Evolutionary conservation across 768 basidiomycete species (phyloP).

Genomic region (Artomyces pyxidatus): DNA sequence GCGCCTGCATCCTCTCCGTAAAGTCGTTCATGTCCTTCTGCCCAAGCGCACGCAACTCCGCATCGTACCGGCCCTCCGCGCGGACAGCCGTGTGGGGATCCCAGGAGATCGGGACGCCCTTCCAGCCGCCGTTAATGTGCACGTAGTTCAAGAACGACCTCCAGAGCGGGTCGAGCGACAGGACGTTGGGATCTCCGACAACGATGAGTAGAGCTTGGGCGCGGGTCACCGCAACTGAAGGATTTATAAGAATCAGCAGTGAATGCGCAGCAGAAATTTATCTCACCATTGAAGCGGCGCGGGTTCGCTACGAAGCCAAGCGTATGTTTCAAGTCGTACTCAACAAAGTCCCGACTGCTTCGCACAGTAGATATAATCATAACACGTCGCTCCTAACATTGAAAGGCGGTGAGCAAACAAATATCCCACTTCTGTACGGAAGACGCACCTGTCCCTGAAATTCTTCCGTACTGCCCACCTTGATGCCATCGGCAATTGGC

Average conservation of each 20-base stretch:
- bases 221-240: slow-evolving; percentile 52
- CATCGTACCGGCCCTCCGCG: slow-evolving; percentile 34
- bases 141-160: slow-evolving; percentile 52
- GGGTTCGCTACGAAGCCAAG: slow-evolving; percentile 23
- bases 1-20: slow-evolving; percentile 26
- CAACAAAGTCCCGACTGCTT: slow-evolving; percentile 24
- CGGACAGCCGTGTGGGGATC: slow-evolving; percentile 34
- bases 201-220: slow-evolving; percentile 53
- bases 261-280: not conserved
- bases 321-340: slow-evolving; percentile 21
- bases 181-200: slow-evolving; percentile 49
- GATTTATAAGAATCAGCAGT: not conserved
- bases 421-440: not conserved
- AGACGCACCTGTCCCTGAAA: slow-evolving; percentile 51
- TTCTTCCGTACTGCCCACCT: slow-evolving; percentile 60
- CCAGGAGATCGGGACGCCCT: slow-evolving; percentile 42
- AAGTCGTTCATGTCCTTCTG: slow-evolving; percentile 37
- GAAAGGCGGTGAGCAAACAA: not conserved
- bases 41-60: slow-evolving; percentile 24
- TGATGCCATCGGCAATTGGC: slow-evolving; percentile 27
- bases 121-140: slow-evolving; percentile 46
- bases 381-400: slow-evolving; percentile 30
- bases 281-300: slow-evolving; percentile 23
- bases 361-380: slow-evolving; percentile 34
- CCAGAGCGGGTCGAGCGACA: slow-evolving; percentile 59